Evolutionary conservation across 2,329 filamentous ascomycete species (phyloP).

Genomic region (Ophiostoma himal-ulmi): DNA sequence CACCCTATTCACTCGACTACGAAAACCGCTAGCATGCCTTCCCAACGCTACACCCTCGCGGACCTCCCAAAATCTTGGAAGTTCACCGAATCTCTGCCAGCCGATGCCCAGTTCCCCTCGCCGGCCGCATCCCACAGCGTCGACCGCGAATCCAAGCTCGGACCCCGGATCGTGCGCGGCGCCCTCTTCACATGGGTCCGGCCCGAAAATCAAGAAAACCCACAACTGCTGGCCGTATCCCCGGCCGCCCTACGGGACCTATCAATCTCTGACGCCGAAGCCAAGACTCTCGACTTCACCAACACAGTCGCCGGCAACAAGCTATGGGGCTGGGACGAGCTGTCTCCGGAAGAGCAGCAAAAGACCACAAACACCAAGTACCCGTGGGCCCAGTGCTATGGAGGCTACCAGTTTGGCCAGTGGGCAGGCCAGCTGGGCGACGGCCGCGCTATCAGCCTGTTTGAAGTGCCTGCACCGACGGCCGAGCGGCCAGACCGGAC

Average conservation of each 20-base stretch:
- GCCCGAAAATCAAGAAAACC: constrained; percentile 63
- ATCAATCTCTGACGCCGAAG: constrained; percentile 64
- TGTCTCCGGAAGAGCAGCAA: constrained; percentile 22
- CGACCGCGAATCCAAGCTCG: constrained; percentile 62
- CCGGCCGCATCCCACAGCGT: constrained; percentile 76
- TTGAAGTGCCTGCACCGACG: constrained; percentile 69
- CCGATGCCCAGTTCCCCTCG: constrained; percentile 73
- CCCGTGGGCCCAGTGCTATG: constrained; percentile 98
- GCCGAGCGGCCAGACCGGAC: constrained; percentile 31
- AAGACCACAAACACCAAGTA: constrained; percentile 43
- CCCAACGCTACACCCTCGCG: constrained; percentile 38
- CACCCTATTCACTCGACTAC: background rate
- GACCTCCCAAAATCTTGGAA: constrained; percentile 60
- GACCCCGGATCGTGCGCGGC: constrained; percentile 74
- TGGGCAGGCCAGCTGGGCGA: constrained; percentile 97
- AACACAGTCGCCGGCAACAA: constrained; percentile 75
- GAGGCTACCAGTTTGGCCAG: constrained; percentile 71
- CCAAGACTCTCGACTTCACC: constrained; percentile 66
- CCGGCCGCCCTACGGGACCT: constrained; percentile 72
- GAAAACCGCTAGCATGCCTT: constrained; percentile 26
- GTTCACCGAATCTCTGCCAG: constrained; percentile 61
- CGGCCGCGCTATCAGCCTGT: constrained; percentile 87
- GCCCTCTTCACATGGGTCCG: constrained; percentile 89
- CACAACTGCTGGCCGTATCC: constrained; percentile 78
- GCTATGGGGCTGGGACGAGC: constrained; percentile 65